Conservation (phyloP, 2,329 filamentous ascomycete genomes). For the Zymoseptoria pseudotritici region DNA sequence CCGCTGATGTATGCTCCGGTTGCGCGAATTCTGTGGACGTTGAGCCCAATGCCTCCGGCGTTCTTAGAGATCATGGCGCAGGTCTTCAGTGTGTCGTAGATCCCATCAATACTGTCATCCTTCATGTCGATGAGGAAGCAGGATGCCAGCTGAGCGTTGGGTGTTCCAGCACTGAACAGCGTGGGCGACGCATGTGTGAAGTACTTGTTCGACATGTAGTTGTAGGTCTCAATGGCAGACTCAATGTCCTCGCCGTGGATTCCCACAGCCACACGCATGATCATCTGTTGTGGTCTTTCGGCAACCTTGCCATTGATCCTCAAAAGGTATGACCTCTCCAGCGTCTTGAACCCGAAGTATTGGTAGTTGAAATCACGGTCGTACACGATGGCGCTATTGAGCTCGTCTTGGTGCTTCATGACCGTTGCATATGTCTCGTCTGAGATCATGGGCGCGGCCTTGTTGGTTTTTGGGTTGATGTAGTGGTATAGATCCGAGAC, state of each 20-base stretch:
- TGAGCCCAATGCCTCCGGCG: conserved; percentile 93
- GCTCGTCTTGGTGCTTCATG: conserved; percentile 91
- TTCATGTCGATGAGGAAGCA: conserved; percentile 99
- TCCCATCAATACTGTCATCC: conserved; percentile 97
- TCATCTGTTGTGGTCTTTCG: conserved; percentile 97
- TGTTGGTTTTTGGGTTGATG: conserved; percentile 85
- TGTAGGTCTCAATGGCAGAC: conserved; percentile 93
- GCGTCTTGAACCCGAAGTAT: conserved; percentile 99
- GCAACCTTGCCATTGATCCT: conserved; percentile 93
- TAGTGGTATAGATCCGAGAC: conserved; percentile 91
- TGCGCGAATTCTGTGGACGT: conserved; percentile 91
- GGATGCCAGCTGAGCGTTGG: conserved; percentile 87
- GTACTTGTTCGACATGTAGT: conserved; percentile 97
- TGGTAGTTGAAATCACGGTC: conserved; percentile 99
- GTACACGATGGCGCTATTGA: conserved; percentile 98
- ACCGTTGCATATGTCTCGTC: conserved; percentile 83
- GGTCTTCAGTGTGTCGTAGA: conserved; percentile 98
- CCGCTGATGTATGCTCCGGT: conserved; percentile 97
- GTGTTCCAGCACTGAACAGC: conserved; percentile 95
- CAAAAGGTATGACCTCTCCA: conserved; percentile 94
- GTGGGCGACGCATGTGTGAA: conserved; percentile 98
- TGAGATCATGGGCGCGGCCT: conserved; percentile 87
- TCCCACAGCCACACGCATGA: conserved; percentile 97
- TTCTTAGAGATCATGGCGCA: conserved; percentile 99
- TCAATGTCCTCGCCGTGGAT: conserved; percentile 95